phyloP scores from a whole-genome alignment of 139 green algal species.

The Zygnema circumcarinatum region DNA sequence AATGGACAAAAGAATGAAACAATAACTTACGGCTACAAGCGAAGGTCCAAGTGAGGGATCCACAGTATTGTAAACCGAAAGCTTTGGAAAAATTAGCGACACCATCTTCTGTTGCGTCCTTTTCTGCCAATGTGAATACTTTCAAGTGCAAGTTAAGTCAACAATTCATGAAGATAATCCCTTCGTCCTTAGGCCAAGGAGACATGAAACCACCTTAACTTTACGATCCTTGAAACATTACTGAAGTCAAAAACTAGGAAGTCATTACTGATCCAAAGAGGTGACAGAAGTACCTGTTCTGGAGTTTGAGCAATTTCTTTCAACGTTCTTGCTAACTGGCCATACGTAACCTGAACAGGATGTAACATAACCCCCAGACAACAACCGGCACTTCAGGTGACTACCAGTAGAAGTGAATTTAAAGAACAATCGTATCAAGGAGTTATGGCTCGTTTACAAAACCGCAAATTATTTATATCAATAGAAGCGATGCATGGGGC shows the following conservation, averaged over 20 bases:
- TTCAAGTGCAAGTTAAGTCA: not conserved
- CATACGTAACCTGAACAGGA: constrained; percentile 28
- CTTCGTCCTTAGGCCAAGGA: not conserved
- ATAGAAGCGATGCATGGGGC: not conserved
- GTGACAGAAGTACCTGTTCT: constrained; percentile 35
- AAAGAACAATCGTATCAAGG: not conserved
- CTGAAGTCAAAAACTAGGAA: too few relatives aligned
- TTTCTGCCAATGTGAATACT: constrained; percentile 19
- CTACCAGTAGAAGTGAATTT: not conserved
- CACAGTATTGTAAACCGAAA: constrained; percentile 52
- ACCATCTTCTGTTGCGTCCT: constrained; percentile 32
- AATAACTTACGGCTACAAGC: constrained; percentile 16
- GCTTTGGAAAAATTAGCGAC: constrained; percentile 37
- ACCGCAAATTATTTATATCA: not conserved
- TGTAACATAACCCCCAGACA: not conserved
- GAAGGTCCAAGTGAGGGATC: constrained; percentile 33
- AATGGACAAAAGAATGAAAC: not conserved
- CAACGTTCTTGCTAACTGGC: constrained; percentile 14
- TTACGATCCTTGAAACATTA: not conserved
- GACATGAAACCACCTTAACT: not conserved
- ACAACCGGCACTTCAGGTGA: not conserved
- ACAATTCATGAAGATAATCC: not conserved
- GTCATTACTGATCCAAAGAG: too few relatives aligned
- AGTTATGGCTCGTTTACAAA: not conserved
- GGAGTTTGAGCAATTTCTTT: constrained; percentile 20